phyloP scores from a whole-genome alignment of 2,329 filamentous ascomycete species.

The Rhynchosporium secalis region DNA sequence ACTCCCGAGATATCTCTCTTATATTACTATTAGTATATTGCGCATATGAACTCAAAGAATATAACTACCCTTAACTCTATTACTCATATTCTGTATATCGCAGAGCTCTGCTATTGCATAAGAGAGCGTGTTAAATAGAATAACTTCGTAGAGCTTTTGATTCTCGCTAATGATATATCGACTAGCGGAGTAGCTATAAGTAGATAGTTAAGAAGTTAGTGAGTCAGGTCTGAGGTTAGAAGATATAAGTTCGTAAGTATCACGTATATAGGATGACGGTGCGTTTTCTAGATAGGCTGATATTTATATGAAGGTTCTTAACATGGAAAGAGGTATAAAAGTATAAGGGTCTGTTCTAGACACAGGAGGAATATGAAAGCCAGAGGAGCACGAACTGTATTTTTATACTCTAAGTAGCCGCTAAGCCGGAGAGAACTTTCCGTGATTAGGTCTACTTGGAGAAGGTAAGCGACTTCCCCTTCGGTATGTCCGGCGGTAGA shows the following conservation, averaged over 20 bases:
- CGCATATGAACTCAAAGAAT: background rate
- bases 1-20: background rate
- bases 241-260: background rate
- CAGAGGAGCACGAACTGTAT: constrained; percentile 2
- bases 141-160: no score
- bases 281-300: background rate
- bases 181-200: background rate
- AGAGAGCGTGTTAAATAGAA: background rate
- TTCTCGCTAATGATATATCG: background rate
- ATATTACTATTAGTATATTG: background rate
- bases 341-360: background rate
- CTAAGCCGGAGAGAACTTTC: constrained; percentile 9
- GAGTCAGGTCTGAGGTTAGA: background rate
- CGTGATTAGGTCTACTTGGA: constrained; percentile 4
- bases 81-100: constrained; percentile 1
- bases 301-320: constrained; percentile 8
- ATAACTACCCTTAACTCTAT: background rate
- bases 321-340: background rate
- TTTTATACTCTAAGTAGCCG: constrained; percentile 2
- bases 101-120: background rate
- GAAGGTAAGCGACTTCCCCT: background rate
- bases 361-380: background rate
- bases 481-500: constrained; percentile 7
- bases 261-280: background rate
- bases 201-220: background rate